phyloP scores from a whole-genome alignment of 805 yeast species.

The Candida berthetii region DNA sequence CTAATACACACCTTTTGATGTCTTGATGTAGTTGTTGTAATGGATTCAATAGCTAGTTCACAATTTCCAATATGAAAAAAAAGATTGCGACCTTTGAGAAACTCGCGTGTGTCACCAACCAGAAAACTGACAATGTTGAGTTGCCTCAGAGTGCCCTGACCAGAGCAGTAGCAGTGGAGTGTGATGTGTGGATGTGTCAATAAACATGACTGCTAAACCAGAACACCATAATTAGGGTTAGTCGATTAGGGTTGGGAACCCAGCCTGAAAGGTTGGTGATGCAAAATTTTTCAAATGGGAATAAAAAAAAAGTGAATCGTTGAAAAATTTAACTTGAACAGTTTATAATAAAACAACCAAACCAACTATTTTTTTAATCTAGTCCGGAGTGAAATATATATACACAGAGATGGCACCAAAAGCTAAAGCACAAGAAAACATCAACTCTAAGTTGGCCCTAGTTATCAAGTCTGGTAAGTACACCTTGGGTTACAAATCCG shows the following conservation, averaged over 20 bases:
- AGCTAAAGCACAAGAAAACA: slow-evolving; percentile 65
- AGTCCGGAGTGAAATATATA: slow-evolving; percentile 89
- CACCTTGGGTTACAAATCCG: slow-evolving; percentile 99
- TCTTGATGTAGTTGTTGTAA: neutral
- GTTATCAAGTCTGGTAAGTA: slow-evolving; percentile 99
- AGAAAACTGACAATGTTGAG: neutral
- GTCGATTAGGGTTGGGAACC: no score
- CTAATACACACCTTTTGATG: neutral
- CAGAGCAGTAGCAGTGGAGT: no score
- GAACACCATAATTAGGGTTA: no score
- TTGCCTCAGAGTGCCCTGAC: no score
- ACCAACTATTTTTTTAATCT: slow-evolving; percentile 1
- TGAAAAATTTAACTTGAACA: neutral
- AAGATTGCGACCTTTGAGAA: neutral
- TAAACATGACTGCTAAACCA: no score
- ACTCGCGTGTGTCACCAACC: neutral
- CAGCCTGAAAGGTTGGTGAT: no score
- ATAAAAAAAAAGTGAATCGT: no score
- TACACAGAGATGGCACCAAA: slow-evolving; percentile 99
- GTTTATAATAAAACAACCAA: neutral
- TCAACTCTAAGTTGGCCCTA: slow-evolving; percentile 97
- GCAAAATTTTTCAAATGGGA: neutral
- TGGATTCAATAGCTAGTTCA: no score
- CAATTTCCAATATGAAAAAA: neutral
- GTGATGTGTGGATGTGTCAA: no score